These are phyloP conservation scores for Amanita inopinata DNA, from an alignment of 768 basidiomycete genomes.

Conservation along the genomic window DNA sequence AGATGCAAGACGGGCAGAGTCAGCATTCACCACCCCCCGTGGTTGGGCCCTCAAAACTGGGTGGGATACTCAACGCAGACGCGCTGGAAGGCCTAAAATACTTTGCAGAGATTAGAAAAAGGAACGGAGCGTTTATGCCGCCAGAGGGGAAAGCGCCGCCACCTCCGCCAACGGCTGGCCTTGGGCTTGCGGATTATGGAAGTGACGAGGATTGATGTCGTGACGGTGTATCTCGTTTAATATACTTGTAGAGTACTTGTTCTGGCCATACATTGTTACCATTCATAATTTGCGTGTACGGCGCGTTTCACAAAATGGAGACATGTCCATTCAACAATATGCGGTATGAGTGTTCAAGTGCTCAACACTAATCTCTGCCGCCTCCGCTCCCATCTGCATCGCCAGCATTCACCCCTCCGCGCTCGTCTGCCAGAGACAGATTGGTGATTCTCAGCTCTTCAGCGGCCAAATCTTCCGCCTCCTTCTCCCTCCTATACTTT, in stretches of 20 bases:
- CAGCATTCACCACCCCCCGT: constrained; percentile 18
- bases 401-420: constrained; percentile 14
- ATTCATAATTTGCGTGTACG: too few relatives aligned
- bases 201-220: constrained; percentile 42
- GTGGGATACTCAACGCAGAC: constrained; percentile 69
- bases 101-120: constrained; percentile 78
- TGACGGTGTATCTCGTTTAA: background rate
- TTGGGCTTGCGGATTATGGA: constrained; percentile 69
- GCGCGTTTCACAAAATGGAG: too few relatives aligned
- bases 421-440: constrained; percentile 28
- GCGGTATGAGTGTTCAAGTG: too few relatives aligned
- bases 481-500: constrained; percentile 52
- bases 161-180: constrained; percentile 31
- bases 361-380: constrained; percentile 10
- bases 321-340: too few relatives aligned
- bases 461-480: constrained; percentile 45
- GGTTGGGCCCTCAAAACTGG: constrained; percentile 25
- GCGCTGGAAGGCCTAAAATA: constrained; percentile 86
- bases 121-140: constrained; percentile 34
- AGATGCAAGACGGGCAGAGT: constrained; percentile 9
- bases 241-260: too few relatives aligned
- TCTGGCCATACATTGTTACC: too few relatives aligned
- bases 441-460: constrained; percentile 44
- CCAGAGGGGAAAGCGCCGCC: constrained; percentile 22
- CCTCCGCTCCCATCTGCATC: constrained; percentile 23